Conservation (phyloP, 2,329 filamentous ascomycete genomes). For the Sporothrix inflata region DNA sequence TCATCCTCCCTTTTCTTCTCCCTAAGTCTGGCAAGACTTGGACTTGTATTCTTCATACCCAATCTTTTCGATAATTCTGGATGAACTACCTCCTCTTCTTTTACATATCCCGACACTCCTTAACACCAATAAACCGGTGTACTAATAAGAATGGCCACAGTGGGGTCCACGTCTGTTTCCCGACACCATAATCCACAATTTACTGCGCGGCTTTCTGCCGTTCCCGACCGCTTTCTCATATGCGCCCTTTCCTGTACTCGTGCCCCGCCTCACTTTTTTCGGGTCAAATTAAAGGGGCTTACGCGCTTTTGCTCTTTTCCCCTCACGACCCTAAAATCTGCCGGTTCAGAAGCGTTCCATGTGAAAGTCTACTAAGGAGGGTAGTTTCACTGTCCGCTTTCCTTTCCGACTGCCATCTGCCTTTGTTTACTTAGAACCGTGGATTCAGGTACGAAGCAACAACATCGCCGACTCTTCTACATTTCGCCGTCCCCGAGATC, state of each 20-base stretch:
- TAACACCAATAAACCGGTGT: too few relatives aligned
- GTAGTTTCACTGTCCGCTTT: background rate
- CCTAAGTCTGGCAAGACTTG: too few relatives aligned
- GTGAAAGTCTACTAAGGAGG: background rate
- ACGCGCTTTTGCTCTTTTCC: background rate
- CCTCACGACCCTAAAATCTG: background rate
- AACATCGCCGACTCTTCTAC: background rate
- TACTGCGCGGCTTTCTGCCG: background rate
- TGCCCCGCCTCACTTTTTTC: too few relatives aligned
- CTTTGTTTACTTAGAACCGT: background rate
- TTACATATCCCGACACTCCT: too few relatives aligned
- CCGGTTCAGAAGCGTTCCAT: background rate
- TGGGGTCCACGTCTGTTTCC: too few relatives aligned
- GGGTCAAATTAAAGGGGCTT: too few relatives aligned
- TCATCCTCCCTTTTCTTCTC: too few relatives aligned
- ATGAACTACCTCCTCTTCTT: too few relatives aligned
- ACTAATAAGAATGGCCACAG: too few relatives aligned
- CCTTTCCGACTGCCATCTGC: background rate
- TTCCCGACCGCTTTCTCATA: background rate
- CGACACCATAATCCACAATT: too few relatives aligned
- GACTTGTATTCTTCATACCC: too few relatives aligned
- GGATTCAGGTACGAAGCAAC: background rate
- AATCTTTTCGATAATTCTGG: too few relatives aligned
- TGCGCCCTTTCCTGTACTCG: background rate
- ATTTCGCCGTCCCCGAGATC: background rate